Evolutionary conservation across 495 filamentous ascomycete genomes (phyloP), one percentile per base, ranked within the genome.

Genomic region (Umbilicaria muhlenbergii): DNA sequence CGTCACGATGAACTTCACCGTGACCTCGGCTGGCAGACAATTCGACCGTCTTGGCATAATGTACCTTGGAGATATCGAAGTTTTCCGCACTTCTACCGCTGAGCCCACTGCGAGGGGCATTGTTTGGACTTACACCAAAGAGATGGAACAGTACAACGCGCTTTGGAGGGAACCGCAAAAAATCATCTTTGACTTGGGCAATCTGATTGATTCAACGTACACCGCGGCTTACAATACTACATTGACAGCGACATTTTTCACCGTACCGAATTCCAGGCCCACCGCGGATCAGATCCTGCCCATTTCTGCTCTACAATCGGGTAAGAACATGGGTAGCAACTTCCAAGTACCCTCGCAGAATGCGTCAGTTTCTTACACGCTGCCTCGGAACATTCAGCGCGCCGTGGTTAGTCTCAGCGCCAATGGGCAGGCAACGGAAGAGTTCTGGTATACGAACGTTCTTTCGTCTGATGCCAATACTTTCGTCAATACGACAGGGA

Each of bases 381-480:
- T 88, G 38, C 83, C 84, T 0, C 61, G 60, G 18, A 78, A 80
- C 48, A 64, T 66, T 2, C 73, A 73, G 42, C 75, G 77, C 39
- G 86, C 86, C 5, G 71, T 89, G 10, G 75, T 92, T 32, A 77
- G 80, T 4, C 67, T 94, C 3, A 77, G 77, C 0, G 81, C 84
- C 11, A 83, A 78, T 53, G 87, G 86, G 0, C 87, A 93, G 51
- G 70, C 73, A 0, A 59, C 62, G 0, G 86, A 93, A 54, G 86
- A 93, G 50, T 93, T 94, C 53, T 94, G 87, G 86, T 93, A 81
- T 69, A 75, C 71, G 16, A 92, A 92, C 58, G 81, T 86, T 3
- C 68, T 82, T n/a, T 68, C 69, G 6, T 68, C 69, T 3, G 73
- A 83, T 44, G 66, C 66, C 0, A 48, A 71, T 28, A 77, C 77